Conservation (phyloP, 495 filamentous ascomycete genomes). For the Penicillium odoratum region DNA sequence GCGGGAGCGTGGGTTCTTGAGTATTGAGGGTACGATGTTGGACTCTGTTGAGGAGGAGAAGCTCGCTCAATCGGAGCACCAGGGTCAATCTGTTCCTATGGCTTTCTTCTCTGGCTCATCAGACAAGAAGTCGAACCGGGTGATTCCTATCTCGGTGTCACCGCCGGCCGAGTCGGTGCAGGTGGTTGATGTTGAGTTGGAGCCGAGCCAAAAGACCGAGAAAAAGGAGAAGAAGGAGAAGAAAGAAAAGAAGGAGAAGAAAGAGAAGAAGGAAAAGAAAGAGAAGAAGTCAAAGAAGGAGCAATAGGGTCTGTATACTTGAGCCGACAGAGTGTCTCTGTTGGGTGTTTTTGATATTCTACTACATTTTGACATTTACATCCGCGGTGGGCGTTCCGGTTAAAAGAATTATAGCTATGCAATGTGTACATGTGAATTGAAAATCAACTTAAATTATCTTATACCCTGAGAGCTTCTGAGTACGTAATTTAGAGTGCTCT, state of each 20-base stretch:
- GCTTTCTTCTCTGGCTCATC: slow-evolving; percentile 16
- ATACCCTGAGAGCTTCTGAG: neutral
- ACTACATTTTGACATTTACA: slow-evolving; percentile 13
- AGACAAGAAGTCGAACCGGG: slow-evolving; percentile 10
- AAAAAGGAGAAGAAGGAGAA: slow-evolving; percentile 29
- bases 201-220: slow-evolving; percentile 21
- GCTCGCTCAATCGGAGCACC: slow-evolving; percentile 39
- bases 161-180: slow-evolving; percentile 14
- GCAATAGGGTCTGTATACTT: slow-evolving; percentile 17
- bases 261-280: slow-evolving; percentile 27
- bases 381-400: slow-evolving; percentile 32
- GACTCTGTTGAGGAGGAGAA: slow-evolving; percentile 43
- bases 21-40: slow-evolving; percentile 70
- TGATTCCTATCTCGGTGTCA: slow-evolving; percentile 24
- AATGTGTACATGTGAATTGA: slow-evolving; percentile 24
- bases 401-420: slow-evolving; percentile 16
- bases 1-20: slow-evolving; percentile 60
- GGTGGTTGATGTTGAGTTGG: slow-evolving; percentile 21
- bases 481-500: neutral
- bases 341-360: slow-evolving; percentile 6
- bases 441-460: neutral
- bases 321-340: slow-evolving; percentile 5
- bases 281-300: slow-evolving; percentile 27
- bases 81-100: slow-evolving; percentile 28
- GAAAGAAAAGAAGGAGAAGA: slow-evolving; percentile 25